Evolutionary conservation across 2,329 filamentous ascomycete species (phyloP), one percentile per base, ranked within the genome.

Genomic region (Microcyclospora tardicrescens): DNA sequence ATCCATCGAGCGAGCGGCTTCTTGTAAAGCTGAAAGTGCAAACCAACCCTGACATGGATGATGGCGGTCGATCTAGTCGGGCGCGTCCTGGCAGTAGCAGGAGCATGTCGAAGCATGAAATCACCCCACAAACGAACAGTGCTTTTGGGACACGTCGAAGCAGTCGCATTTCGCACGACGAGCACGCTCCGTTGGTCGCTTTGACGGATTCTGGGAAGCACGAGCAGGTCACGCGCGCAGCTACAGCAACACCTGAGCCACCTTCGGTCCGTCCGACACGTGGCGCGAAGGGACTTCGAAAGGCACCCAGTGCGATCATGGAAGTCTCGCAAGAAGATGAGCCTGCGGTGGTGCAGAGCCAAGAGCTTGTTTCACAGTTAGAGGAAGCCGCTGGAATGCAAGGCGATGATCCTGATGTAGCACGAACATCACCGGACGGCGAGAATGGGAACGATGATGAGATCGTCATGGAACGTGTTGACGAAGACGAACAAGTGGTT

Each of bases 201-300:
- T 59, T 79, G 33, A 72, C 73, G 2, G 69, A 73, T 45, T 77
- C 73, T 6, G 75, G 75, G 13, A 69, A 64, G 42, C 73, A 78
- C 53, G 65, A 67, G 41, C 58, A 72, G 38, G 63, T 73, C 4
- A 61, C 75, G 9, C 64, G 72, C 43, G 61, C 66, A 46, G 71
- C 68, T 16, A 75, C 73, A 2, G 61, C 60, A 31, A 76, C 72
- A 5, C 56, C 60, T 3, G 66, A 73, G 42, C 46, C 62, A 11
- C 45, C 37, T n/a, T 55, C 57, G 24, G 50, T 59, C 49, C 61
- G 64, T 43, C 54, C 61, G 16, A 61, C 55, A 14, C 56, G 58
- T 49, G 67, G 67, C 14, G 61, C 61, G 35, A 72, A 71, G 47
- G 66, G 65, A 10, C 55, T 67, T 5, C 71, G 67, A 51, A 66